Conservation (phyloP, 352 stramenopile genomes). For the Aphanomyces cochlioides region DNA sequence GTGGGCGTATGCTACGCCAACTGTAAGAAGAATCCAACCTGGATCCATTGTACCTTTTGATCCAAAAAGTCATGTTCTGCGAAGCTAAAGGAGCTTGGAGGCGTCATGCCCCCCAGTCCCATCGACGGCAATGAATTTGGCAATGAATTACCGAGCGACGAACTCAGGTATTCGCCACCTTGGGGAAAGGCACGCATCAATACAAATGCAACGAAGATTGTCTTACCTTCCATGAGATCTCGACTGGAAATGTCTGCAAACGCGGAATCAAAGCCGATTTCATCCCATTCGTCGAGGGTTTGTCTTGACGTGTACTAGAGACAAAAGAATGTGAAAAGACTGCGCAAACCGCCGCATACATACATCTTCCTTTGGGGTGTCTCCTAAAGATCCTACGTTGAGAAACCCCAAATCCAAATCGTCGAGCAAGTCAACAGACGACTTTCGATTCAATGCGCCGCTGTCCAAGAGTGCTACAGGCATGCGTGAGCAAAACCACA, state of each 20-base stretch:
- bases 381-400: conserved; percentile 77
- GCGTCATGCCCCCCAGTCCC: conserved; percentile 72
- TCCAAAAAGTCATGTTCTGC: conserved; percentile 79
- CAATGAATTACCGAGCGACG: conserved; percentile 75
- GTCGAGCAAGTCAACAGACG: conserved; percentile 78
- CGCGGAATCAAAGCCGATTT: conserved; percentile 78
- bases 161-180: conserved; percentile 67
- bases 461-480: conserved; percentile 71
- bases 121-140: conserved; percentile 85
- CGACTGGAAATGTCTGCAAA: conserved; percentile 70
- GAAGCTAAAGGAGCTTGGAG: conserved; percentile 78
- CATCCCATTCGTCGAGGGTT: conserved; percentile 82
- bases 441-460: conserved; percentile 76
- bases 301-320: conserved; percentile 46
- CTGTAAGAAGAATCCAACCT: conserved; percentile 10
- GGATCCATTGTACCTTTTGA: conserved; percentile 13
- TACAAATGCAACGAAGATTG: background rate
- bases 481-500: background rate
- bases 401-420: conserved; percentile 85
- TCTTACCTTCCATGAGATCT: conserved; percentile 59
- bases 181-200: background rate
- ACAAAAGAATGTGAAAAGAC: background rate
- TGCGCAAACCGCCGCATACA: background rate
- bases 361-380: conserved; percentile 70
- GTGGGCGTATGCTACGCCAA: background rate